Evolutionary conservation across 805 yeast genomes (phyloP).

Genomic region (Kazachstania bromeliacearum): DNA sequence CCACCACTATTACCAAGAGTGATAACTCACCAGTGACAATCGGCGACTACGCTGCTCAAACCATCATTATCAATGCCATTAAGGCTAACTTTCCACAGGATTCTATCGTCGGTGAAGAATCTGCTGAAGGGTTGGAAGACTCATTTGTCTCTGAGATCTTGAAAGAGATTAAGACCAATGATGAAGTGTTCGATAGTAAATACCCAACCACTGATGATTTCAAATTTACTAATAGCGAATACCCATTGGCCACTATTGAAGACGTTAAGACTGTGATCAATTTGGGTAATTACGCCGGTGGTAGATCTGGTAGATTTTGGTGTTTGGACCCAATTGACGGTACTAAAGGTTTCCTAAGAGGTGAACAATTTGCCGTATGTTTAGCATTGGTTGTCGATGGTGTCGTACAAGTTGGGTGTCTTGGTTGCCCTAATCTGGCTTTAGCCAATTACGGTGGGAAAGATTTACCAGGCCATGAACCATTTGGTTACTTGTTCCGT

Average conservation of each 20-base stretch:
- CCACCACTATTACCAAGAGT: constrained; percentile 60
- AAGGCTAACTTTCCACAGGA: constrained; percentile 72
- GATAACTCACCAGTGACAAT: constrained; percentile 93
- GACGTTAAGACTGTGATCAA: constrained; percentile 62
- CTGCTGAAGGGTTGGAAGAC: constrained; percentile 55
- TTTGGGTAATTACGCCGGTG: constrained; percentile 72
- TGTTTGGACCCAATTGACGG: constrained; percentile 98
- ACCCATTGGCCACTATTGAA: constrained; percentile 34
- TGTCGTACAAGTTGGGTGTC: constrained; percentile 76
- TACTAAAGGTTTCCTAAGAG: constrained; percentile 90
- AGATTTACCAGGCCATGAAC: constrained; percentile 28
- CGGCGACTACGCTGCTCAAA: constrained; percentile 96
- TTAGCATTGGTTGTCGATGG: constrained; percentile 83
- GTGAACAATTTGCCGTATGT: constrained; percentile 96
- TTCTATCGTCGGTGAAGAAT: constrained; percentile 91
- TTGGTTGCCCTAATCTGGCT: constrained; percentile 88
- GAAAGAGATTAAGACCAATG: constrained; percentile 46
- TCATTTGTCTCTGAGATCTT: constrained; percentile 44
- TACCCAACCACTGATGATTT: constrained; percentile 17
- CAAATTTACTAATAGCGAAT: constrained; percentile 9
- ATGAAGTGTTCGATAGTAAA: constrained; percentile 33
- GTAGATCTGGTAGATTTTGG: constrained; percentile 79
- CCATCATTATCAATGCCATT: constrained; percentile 78
- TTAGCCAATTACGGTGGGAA: constrained; percentile 30
- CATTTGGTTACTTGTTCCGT: constrained; percentile 28